Evolutionary conservation across 352 stramenopile genomes (phyloP), one percentile per base, ranked within the genome.

Genomic region (Thalassiosira exigua): DNA sequence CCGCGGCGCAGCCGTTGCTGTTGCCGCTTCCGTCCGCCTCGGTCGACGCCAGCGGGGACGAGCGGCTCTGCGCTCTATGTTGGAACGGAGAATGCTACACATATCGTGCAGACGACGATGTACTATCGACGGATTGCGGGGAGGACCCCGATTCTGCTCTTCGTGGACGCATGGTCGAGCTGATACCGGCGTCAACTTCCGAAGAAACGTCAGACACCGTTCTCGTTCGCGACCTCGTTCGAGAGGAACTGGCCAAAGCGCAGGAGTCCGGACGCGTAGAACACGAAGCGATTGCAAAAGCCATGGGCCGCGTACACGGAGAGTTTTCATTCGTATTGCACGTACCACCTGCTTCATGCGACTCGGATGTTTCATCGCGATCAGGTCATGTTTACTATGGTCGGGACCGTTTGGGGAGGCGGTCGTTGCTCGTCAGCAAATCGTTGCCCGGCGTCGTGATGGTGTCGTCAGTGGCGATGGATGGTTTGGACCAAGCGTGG

Each of bases 41-140:
- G 24, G 32, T 11, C 26, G 21, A 57, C 44, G 32, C 57, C 11
- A 12, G 62, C 5, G n/a, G n/a, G n/a, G 44, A 27, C 19, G 7
- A 27, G 58, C 41, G 36, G 7, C 51, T 62, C 56, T 76, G 22
- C 74, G 79, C 70, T 41, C 57, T 93, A 27, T 88, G 79, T 66
- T 98, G 96, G 96, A 98, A 98, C 85, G 96, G 95, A 53, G 96
- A 98, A 90, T 90, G 97, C 90, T 98, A 90, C 87, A 78, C 57
- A 53, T 81, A 72, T 39, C 3, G 52, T 32, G 22, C 41, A 24
- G 11, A 27, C n/a, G n/a, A n/a, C n/a, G n/a, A n/a, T n/a, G n/a
- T n/a, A n/a, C n/a, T n/a, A n/a, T n/a, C n/a, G n/a, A n/a, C n/a
- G n/a, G n/a, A n/a, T n/a, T n/a, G n/a, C n/a, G 21, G 17, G 0